A percentile compares a stretch with the other conserved stretches of the same genome.
These are phyloP conservation scores for Pseudopediastrum boryanum DNA, from an alignment of 139 green algal species.

Conservation along the genomic window DNA sequence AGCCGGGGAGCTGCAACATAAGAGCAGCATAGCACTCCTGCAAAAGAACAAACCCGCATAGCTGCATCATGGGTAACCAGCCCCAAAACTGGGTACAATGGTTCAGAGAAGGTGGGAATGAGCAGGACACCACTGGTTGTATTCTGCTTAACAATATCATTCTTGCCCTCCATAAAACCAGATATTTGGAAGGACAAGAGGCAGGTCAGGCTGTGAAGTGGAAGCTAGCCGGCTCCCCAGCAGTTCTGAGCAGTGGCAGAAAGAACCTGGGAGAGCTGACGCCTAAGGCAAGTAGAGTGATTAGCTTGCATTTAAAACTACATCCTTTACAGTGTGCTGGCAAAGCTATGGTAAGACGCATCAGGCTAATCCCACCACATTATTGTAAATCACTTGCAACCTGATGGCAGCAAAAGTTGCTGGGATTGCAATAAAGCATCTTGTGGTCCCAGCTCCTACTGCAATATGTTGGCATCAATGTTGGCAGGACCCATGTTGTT, in stretches of 20 bases:
- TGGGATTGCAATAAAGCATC: neutral
- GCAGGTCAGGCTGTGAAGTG: neutral
- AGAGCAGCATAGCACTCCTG: slow-evolving; percentile 43
- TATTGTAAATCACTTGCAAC: no score
- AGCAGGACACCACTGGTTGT: neutral
- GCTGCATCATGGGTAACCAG: neutral
- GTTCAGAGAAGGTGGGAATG: no score
- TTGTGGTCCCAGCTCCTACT: neutral
- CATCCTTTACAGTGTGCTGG: no score
- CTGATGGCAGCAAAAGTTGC: neutral
- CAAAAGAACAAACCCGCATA: neutral
- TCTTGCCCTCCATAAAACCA: neutral
- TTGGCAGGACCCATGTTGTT: neutral
- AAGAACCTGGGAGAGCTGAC: no score
- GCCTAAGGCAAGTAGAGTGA: no score
- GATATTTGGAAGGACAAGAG: neutral
- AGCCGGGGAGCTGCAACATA: slow-evolving; percentile 21
- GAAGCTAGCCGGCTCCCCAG: neutral
- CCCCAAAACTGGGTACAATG: neutral
- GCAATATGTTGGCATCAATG: neutral
- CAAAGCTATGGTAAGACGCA: no score
- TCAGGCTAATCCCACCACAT: no score
- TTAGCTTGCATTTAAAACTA: no score
- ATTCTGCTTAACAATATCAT: neutral
- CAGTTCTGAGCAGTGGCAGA: no score